Percentiles rank a stretch among this genome's conserved stretches.
These are phyloP conservation scores for Ophiostoma sp. DNA, from an alignment of 2,329 filamentous ascomycete genomes.

Conservation along the genomic window DNA sequence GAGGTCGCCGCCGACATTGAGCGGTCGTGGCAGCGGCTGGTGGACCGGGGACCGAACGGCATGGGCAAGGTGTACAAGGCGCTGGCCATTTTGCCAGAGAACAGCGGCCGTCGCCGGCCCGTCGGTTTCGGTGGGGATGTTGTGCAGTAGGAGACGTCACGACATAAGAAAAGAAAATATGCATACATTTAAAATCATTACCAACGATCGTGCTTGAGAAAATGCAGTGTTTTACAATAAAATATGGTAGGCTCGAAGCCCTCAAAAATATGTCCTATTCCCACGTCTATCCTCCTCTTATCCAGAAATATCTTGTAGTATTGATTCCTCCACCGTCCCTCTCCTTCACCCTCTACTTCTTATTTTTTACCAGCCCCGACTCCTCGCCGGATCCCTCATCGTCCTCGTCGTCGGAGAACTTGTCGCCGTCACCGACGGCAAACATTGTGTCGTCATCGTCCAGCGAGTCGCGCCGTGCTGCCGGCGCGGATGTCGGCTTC, in stretches of 20 bases:
- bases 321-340: neutral
- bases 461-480: slow-evolving; percentile 50
- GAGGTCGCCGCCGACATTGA: slow-evolving; percentile 61
- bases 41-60: slow-evolving; percentile 77
- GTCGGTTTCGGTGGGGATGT: slow-evolving; percentile 88
- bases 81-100: slow-evolving; percentile 84
- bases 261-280: neutral
- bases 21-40: slow-evolving; percentile 73
- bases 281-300: slow-evolving; percentile 1
- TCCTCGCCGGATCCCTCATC: slow-evolving; percentile 59
- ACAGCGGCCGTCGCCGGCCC: slow-evolving; percentile 69
- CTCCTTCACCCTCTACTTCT: slow-evolving; percentile 37
- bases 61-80: slow-evolving; percentile 97
- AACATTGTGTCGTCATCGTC: slow-evolving; percentile 91
- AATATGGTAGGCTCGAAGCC: neutral
- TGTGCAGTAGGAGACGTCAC: slow-evolving; percentile 21
- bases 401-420: slow-evolving; percentile 83
- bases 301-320: neutral
- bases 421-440: slow-evolving; percentile 81
- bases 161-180: neutral
- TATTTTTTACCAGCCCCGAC: slow-evolving; percentile 53
- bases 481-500: slow-evolving; percentile 39
- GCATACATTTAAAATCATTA: neutral
- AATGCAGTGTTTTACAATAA: slow-evolving; percentile 18
- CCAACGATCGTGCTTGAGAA: neutral